These are phyloP conservation scores for Sporothrix curviconia DNA, from an alignment of 2,329 filamentous ascomycete genomes.

Conservation along the genomic window DNA sequence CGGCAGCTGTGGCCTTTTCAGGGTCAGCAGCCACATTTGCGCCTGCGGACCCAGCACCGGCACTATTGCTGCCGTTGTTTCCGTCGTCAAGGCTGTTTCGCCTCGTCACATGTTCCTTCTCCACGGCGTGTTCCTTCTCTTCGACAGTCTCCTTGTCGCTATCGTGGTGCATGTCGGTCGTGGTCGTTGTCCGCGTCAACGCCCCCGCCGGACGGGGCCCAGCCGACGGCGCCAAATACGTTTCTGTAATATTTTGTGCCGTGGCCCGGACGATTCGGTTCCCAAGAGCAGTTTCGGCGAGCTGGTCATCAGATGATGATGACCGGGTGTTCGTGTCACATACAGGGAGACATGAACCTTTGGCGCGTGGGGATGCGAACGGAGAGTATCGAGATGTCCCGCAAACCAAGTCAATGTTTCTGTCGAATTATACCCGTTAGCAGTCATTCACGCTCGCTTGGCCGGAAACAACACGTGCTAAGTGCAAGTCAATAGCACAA, in stretches of 20 bases:
- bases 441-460: neutral
- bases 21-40: constrained; percentile 12
- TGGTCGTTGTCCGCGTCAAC: neutral
- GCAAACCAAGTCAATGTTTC: constrained; percentile 33
- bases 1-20: constrained; percentile 20
- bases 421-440: constrained; percentile 12
- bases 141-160: constrained; percentile 2
- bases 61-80: too few species aligned
- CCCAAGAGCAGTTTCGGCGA: constrained; percentile 13
- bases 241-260: neutral
- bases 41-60: too few species aligned
- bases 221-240: neutral
- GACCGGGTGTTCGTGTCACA: constrained; percentile 26
- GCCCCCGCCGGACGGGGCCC: neutral
- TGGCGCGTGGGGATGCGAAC: constrained; percentile 32
- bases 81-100: neutral
- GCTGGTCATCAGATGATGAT: constrained; percentile 11
- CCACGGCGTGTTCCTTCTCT: constrained; percentile 1
- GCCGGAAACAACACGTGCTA: neutral
- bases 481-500: neutral
- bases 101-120: neutral
- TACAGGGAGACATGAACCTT: constrained; percentile 35
- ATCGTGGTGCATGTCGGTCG: neutral
- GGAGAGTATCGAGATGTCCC: constrained; percentile 33
- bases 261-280: neutral